Percentiles rank a stretch among this genome's conserved stretches.
These are phyloP conservation scores for Eucalyptus pauciflora DNA, from an alignment of 345 rosid species.

Conservation along the genomic window DNA sequence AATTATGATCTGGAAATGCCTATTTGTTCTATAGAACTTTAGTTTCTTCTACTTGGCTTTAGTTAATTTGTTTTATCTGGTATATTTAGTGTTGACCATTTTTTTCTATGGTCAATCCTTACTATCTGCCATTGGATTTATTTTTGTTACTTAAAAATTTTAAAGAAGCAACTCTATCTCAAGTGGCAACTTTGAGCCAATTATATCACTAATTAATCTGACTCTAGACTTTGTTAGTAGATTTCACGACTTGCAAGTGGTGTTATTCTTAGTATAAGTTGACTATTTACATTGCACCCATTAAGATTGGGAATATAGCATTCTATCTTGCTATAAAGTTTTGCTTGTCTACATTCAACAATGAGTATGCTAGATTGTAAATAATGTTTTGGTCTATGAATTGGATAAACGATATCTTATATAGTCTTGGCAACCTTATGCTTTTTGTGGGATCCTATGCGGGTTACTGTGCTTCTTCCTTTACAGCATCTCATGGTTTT, in stretches of 20 bases:
- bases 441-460: neutral
- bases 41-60: neutral
- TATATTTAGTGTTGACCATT: neutral
- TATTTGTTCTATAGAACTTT: neutral
- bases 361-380: neutral
- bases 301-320: neutral
- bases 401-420: neutral
- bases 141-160: neutral
- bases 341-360: neutral
- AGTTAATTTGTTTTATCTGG: neutral
- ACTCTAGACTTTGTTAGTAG: neutral
- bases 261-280: neutral
- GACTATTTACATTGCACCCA: neutral
- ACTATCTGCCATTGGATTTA: neutral
- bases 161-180: neutral
- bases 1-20: neutral
- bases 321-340: neutral
- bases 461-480: neutral
- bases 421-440: neutral
- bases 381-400: neutral
- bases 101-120: neutral
- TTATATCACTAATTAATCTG: neutral
- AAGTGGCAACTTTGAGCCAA: neutral
- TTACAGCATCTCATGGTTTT: neutral
- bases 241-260: neutral